phyloP scores from a whole-genome alignment of 2,329 filamentous ascomycete species.

The Cercospora zeae-maydis region DNA sequence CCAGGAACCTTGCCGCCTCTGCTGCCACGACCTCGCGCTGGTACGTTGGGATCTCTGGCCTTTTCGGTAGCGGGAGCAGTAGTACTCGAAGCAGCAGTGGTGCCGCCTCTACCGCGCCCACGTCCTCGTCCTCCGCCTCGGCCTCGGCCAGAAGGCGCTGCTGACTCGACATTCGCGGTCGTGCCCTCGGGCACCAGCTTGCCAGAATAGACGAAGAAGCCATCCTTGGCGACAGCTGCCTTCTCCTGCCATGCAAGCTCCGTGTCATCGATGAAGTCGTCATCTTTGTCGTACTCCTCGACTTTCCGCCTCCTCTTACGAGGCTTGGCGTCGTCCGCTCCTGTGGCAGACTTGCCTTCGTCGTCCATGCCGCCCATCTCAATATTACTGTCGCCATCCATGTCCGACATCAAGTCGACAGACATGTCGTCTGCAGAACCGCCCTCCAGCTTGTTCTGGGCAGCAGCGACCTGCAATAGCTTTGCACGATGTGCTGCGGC shows the following conservation, averaged over 20 bases:
- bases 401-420: conserved; percentile 62
- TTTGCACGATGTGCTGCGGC: conserved; percentile 84
- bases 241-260: conserved; percentile 94
- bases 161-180: conserved; percentile 43
- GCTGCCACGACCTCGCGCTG: conserved; percentile 44
- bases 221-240: conserved; percentile 88
- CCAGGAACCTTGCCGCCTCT: conserved; percentile 69
- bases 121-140: conserved; percentile 49
- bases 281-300: conserved; percentile 64
- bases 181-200: conserved; percentile 84
- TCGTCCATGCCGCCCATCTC: conserved; percentile 70
- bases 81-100: conserved; percentile 42
- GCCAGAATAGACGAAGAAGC: conserved; percentile 97
- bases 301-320: conserved; percentile 71
- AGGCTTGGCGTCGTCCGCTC: conserved; percentile 67
- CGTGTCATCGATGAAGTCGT: conserved; percentile 79
- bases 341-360: conserved; percentile 61
- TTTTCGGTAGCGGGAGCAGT: conserved; percentile 33
- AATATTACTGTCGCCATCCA: conserved; percentile 74
- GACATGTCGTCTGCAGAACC: conserved; percentile 77
- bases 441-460: conserved; percentile 78
- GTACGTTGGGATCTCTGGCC: conserved; percentile 23
- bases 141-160: conserved; percentile 24
- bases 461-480: conserved; percentile 81
- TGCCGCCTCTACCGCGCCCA: conserved; percentile 52